These are phyloP conservation scores for Podospora appendiculata DNA, from an alignment of 495 filamentous ascomycete species.

Conservation along the genomic window DNA sequence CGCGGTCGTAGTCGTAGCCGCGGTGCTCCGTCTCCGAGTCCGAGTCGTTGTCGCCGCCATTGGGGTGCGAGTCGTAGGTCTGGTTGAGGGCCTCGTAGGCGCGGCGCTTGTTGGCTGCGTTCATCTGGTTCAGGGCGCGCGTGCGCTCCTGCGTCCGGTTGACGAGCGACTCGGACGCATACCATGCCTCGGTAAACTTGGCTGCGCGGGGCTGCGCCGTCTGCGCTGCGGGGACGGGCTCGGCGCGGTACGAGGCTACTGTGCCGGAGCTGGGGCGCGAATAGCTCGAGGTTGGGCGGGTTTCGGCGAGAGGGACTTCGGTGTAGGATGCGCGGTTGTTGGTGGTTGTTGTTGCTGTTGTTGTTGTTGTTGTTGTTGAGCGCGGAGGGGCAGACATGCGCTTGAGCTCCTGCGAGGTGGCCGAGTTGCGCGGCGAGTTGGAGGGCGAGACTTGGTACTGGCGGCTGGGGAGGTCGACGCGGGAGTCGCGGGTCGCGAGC, in stretches of 20 bases:
- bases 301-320: slow-evolving; percentile 30
- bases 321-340: slow-evolving; percentile 26
- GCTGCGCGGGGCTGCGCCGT: slow-evolving; percentile 43
- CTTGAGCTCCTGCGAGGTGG: slow-evolving; percentile 30
- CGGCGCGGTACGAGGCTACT: slow-evolving; percentile 13
- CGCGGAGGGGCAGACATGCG: slow-evolving; percentile 29
- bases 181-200: slow-evolving; percentile 57
- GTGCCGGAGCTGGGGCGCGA: slow-evolving; percentile 21
- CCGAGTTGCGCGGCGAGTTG: slow-evolving; percentile 40
- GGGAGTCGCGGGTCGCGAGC: slow-evolving; percentile 39
- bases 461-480: slow-evolving; percentile 40
- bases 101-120: slow-evolving; percentile 22
- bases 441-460: slow-evolving; percentile 40
- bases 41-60: slow-evolving; percentile 28
- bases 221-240: slow-evolving; percentile 19
- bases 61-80: slow-evolving; percentile 18
- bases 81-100: slow-evolving; percentile 42
- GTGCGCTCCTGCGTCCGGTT: slow-evolving; percentile 43
- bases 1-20: no score
- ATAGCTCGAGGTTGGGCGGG: slow-evolving; percentile 16
- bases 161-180: slow-evolving; percentile 43
- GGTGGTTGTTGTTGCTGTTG: no score
- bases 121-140: slow-evolving; percentile 29
- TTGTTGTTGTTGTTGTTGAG: no score
- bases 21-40: no score